These are phyloP conservation scores for Teunomyces lycoperdinae DNA, from an alignment of 805 yeast genomes.

Conservation along the genomic window DNA sequence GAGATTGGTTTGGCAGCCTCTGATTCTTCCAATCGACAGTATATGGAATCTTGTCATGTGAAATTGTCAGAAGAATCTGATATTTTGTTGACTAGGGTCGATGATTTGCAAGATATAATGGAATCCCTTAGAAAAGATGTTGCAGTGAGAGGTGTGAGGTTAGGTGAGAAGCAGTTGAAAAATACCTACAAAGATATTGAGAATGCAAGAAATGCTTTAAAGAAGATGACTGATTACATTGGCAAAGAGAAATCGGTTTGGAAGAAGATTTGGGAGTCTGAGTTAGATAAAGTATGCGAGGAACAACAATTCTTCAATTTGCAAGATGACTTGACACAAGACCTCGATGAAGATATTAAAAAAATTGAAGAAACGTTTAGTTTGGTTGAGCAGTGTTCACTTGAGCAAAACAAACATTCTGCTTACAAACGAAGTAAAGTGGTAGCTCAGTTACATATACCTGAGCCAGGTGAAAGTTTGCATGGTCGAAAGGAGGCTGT, in stretches of 20 bases:
- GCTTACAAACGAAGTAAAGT: constrained; percentile 38
- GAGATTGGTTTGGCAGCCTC: constrained; percentile 39
- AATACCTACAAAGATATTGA: constrained; percentile 62
- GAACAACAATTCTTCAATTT: constrained; percentile 90
- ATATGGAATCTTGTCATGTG: constrained; percentile 73
- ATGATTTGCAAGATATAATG: constrained; percentile 87
- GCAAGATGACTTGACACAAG: constrained; percentile 81
- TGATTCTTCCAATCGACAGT: constrained; percentile 43
- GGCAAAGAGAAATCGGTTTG: constrained; percentile 73
- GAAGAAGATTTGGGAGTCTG: constrained; percentile 91
- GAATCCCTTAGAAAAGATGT: constrained; percentile 90
- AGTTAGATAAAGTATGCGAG: constrained; percentile 83
- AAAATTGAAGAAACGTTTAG: constrained; percentile 80
- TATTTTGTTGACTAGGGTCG: constrained; percentile 69
- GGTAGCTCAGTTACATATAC: constrained; percentile 44
- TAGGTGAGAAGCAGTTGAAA: constrained; percentile 69
- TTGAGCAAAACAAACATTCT: constrained; percentile 67
- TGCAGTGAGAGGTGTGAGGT: constrained; percentile 84
- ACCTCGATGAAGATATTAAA: constrained; percentile 75
- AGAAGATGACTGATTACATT: constrained; percentile 58
- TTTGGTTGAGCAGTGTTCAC: constrained; percentile 76
- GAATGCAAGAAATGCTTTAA: constrained; percentile 52
- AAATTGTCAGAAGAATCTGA: constrained; percentile 79
- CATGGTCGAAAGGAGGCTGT: constrained; percentile 71
- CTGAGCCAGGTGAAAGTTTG: constrained; percentile 62